These are phyloP conservation scores for Coelastrella sp. DNA, from an alignment of 139 green algal species.

Conservation along the genomic window DNA sequence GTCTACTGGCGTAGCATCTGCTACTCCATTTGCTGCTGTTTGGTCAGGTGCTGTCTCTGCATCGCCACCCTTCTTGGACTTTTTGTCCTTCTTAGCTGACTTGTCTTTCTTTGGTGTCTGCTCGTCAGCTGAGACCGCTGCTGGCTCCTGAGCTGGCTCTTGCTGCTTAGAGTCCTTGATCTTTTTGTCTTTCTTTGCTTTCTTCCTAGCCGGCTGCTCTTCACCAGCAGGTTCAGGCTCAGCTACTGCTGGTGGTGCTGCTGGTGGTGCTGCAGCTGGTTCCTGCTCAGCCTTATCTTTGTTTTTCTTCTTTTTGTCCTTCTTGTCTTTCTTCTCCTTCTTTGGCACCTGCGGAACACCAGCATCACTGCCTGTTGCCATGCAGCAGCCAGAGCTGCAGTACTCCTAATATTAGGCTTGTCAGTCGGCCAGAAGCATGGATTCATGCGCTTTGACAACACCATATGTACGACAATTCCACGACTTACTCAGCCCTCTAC, in stretches of 20 bases:
- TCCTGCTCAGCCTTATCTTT: conserved; percentile 8
- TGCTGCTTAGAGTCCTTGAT: conserved; percentile 14
- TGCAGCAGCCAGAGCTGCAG: not conserved
- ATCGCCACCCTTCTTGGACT: not conserved
- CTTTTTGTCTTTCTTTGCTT: conserved; percentile 48
- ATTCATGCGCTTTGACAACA: too few relatives aligned
- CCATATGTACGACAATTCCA: too few relatives aligned
- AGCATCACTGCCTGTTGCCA: not conserved
- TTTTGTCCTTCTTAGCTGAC: conserved; percentile 43
- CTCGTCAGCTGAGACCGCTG: not conserved
- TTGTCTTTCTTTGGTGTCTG: not conserved
- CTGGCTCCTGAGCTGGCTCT: not conserved
- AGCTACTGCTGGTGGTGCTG: not conserved
- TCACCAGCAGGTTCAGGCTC: not conserved
- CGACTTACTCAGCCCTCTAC: not conserved
- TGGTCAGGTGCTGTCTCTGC: not conserved
- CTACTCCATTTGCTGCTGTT: not conserved
- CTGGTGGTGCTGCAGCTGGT: not conserved
- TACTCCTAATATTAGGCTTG: not conserved
- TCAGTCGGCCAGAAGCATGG: not conserved
- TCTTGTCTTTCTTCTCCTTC: not conserved
- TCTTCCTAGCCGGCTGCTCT: not conserved
- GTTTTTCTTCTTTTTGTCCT: conserved; percentile 34
- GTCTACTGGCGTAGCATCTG: not conserved
- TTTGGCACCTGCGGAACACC: not conserved